phyloP scores from a whole-genome alignment of 108 stramenopile genomes.

The Asterionellopsis glacialis region DNA sequence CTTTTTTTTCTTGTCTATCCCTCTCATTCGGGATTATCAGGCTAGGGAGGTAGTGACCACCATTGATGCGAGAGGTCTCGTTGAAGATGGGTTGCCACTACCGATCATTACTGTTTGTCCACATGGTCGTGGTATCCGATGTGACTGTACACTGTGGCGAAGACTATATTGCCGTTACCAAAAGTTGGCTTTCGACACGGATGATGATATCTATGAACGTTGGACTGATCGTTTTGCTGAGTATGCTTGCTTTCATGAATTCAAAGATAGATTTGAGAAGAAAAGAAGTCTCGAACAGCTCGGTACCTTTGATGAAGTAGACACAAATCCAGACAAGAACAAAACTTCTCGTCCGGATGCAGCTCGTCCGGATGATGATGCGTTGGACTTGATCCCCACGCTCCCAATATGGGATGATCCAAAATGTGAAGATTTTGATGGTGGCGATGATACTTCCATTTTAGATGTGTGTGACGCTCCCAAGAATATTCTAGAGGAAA shows the following conservation, averaged over 20 bases:
- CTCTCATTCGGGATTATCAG: background rate
- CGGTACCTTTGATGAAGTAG: background rate
- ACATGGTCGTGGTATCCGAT: background rate
- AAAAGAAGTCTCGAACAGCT: background rate
- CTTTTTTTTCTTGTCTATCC: background rate
- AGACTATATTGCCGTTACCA: background rate
- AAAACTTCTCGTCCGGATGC: no score
- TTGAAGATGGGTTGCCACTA: background rate
- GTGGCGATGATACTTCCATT: background rate
- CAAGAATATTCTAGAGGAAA: background rate
- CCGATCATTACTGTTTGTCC: background rate
- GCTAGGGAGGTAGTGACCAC: background rate
- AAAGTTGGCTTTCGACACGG: no score
- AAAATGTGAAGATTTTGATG: slow-evolving; percentile 2
- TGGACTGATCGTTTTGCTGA: no score
- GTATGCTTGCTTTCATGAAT: no score
- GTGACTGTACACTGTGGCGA: slow-evolving; percentile 1
- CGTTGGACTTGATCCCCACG: no score
- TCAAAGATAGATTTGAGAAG: background rate
- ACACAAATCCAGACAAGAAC: background rate
- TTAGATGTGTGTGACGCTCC: background rate
- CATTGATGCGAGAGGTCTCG: background rate
- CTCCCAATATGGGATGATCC: background rate
- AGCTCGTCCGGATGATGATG: no score
- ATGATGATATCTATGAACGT: no score